phyloP scores from a whole-genome alignment of 2,329 filamentous ascomycete species.

The Trichoderma oligosporum region DNA sequence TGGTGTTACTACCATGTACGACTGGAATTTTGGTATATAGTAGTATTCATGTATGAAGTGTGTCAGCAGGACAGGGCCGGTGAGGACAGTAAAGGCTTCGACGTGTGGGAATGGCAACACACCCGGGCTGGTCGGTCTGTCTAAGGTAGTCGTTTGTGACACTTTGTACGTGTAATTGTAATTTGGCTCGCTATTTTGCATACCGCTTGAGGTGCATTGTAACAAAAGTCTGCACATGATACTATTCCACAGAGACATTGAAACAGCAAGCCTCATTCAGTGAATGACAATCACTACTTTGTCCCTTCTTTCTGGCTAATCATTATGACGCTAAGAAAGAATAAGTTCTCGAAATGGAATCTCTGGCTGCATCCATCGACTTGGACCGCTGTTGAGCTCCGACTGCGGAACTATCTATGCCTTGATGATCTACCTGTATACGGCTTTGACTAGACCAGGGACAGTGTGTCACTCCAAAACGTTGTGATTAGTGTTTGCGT shows the following conservation, averaged over 20 bases:
- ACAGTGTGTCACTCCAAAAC: neutral
- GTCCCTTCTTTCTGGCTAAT: too few species aligned
- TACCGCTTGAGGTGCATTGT: too few species aligned
- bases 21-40: neutral
- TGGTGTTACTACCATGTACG: neutral
- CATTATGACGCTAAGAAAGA: too few species aligned
- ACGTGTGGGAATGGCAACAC: neutral
- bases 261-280: too few species aligned
- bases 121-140: neutral
- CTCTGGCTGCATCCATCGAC: neutral
- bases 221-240: too few species aligned
- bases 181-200: neutral
- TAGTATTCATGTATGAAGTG: neutral
- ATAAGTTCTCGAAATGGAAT: too few species aligned
- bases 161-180: neutral
- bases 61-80: slow-evolving; percentile 16
- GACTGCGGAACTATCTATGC: neutral
- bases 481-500: neutral
- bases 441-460: neutral
- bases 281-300: too few species aligned
- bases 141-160: neutral
- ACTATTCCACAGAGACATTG: too few species aligned
- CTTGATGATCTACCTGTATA: too few species aligned
- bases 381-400: neutral
- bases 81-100: neutral